These are phyloP conservation scores for Neofusicoccum kwambonambiense DNA, from an alignment of 2,329 filamentous ascomycete genomes.

Conservation along the genomic window DNA sequence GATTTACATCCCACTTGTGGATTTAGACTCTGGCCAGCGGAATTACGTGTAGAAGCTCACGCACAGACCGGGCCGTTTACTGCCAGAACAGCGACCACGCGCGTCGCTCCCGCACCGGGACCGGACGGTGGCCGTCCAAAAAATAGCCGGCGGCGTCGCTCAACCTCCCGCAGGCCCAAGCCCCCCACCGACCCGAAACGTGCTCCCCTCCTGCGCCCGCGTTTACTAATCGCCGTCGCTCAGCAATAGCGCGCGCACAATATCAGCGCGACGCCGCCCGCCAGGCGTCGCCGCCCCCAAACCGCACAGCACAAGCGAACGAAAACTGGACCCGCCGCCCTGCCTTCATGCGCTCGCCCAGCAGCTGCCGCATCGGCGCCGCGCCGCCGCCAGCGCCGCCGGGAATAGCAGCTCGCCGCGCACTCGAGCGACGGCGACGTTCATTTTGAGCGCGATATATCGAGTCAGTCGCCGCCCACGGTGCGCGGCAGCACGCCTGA, in stretches of 20 bases:
- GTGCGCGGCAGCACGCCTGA: conserved; percentile 4
- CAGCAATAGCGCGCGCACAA: not conserved
- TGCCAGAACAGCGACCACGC: not conserved
- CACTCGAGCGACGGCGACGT: not conserved
- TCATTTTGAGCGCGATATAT: conserved; percentile 2
- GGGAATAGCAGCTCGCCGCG: not conserved
- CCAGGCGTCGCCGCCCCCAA: not conserved
- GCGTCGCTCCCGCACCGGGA: not conserved
- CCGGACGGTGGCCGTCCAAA: not conserved
- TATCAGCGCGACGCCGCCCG: not conserved
- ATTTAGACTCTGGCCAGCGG: not conserved
- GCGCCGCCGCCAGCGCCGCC: not conserved
- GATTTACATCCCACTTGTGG: not conserved
- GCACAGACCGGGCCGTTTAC: not conserved
- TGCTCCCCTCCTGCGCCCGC: not conserved
- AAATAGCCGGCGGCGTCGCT: conserved; percentile 4
- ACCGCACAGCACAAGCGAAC: not conserved
- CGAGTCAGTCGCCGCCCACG: not conserved
- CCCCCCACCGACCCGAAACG: not conserved
- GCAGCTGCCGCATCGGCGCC: not conserved
- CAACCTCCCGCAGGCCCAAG: not conserved
- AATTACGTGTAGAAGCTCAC: not conserved
- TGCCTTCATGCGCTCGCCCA: not conserved
- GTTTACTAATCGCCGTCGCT: not conserved
- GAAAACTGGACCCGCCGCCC: not conserved